Conservation (phyloP, 305 asterid genomes). For the Plantago lanceolata region DNA sequence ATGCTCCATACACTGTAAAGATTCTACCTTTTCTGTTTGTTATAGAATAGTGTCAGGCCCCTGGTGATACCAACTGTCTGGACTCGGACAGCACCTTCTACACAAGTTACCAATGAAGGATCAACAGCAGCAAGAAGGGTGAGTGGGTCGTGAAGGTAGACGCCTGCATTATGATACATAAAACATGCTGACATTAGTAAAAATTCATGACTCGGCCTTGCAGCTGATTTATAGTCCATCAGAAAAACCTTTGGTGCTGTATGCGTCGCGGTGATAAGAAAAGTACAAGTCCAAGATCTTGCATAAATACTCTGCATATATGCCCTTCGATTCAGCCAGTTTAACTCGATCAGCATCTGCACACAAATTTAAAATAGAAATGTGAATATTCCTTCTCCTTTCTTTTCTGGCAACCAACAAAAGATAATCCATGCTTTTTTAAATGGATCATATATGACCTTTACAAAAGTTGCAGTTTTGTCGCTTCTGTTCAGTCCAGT, state of each 20-base stretch:
- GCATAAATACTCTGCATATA: constrained; percentile 66
- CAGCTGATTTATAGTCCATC: constrained; percentile 15
- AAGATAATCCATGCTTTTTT: too few species aligned
- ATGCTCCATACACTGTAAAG: neutral
- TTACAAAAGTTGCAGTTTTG: neutral
- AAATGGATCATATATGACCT: neutral
- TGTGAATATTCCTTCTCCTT: constrained; percentile 2
- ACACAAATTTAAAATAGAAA: neutral
- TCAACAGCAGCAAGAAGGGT: constrained; percentile 81
- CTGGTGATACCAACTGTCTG: constrained; percentile 79
- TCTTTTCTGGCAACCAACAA: neutral
- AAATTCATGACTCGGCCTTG: constrained; percentile 5
- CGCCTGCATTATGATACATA: constrained; percentile 49
- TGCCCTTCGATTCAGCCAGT: constrained; percentile 62
- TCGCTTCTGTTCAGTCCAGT: constrained; percentile 4
- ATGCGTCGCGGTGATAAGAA: constrained; percentile 76
- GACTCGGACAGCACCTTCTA: constrained; percentile 87
- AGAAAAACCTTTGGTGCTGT: constrained; percentile 68
- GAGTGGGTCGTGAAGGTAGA: constrained; percentile 93
- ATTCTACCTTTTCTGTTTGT: constrained; percentile 74
- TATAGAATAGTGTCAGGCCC: constrained; percentile 77
- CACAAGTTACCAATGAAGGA: constrained; percentile 73
- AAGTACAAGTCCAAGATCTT: constrained; percentile 80
- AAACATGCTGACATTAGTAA: constrained; percentile 15
- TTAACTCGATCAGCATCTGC: constrained; percentile 70